Percentiles rank a stretch among this genome's conserved stretches.
These are phyloP conservation scores for Trichophyton rubrum DNA, from an alignment of 2,329 filamentous ascomycete species.

Conservation along the genomic window DNA sequence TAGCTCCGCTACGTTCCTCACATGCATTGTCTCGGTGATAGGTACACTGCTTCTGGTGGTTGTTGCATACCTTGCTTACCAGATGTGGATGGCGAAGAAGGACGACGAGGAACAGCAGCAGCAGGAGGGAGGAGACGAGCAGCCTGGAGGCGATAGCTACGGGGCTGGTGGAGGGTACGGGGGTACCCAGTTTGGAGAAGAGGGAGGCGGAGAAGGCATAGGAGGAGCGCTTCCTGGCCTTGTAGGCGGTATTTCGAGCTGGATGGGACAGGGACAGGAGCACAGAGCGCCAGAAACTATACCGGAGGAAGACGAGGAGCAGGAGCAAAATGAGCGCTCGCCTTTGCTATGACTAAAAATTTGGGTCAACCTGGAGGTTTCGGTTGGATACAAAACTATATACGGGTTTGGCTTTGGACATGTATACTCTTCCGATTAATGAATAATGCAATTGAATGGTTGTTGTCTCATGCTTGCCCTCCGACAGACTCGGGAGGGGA, in stretches of 20 bases:
- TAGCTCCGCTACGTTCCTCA: conserved; percentile 30
- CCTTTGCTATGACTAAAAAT: not conserved
- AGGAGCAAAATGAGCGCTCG: not conserved
- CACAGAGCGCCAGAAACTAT: not conserved
- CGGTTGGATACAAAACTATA: not conserved
- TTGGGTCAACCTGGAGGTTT: not conserved
- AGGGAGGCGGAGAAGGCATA: not conserved
- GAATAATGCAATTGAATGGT: not conserved
- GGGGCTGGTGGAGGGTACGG: not conserved
- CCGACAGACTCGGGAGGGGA: not conserved
- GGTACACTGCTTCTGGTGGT: conserved; percentile 19
- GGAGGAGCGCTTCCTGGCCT: not conserved
- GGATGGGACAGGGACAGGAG: not conserved
- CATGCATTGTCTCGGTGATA: conserved; percentile 22
- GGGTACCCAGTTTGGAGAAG: not conserved
- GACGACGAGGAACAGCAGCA: conserved; percentile 4
- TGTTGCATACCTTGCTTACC: not conserved
- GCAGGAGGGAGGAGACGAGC: not conserved
- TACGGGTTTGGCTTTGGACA: not conserved
- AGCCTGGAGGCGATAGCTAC: not conserved
- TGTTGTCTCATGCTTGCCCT: not conserved
- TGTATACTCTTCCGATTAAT: not conserved
- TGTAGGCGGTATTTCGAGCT: conserved; percentile 4
- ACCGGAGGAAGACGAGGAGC: not conserved
- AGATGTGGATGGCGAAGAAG: conserved; percentile 10